A percentile compares a stretch with the other conserved stretches of the same genome.
These are phyloP conservation scores for Aureobasidium sp. DNA, from an alignment of 2,329 filamentous ascomycete genomes.

Conservation along the genomic window DNA sequence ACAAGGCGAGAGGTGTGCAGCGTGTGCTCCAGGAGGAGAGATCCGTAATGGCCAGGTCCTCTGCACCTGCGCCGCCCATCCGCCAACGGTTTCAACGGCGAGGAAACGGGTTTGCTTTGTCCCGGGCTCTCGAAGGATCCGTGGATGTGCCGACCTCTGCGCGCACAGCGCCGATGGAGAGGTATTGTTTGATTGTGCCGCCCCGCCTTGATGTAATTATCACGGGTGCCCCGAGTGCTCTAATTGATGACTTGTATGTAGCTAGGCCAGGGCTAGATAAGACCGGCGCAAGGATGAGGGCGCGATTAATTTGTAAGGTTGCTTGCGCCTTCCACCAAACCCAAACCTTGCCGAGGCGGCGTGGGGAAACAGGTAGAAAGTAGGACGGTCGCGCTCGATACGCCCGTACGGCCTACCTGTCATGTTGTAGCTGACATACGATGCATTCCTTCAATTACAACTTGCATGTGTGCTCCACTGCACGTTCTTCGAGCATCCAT, in stretches of 20 bases:
- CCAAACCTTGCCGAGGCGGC: slow-evolving; percentile 4
- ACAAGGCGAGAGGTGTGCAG: neutral
- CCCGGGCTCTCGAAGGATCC: slow-evolving; percentile 1
- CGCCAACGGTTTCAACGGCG: slow-evolving; percentile 8
- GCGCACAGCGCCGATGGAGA: neutral
- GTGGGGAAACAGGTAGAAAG: slow-evolving; percentile 3
- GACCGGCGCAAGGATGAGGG: slow-evolving; percentile 6
- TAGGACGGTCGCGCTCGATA: neutral
- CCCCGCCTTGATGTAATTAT: slow-evolving; percentile 10
- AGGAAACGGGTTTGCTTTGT: slow-evolving; percentile 4
- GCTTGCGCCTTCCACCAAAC: neutral
- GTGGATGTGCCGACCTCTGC: neutral
- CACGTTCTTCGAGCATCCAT: neutral
- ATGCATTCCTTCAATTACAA: neutral
- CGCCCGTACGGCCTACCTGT: neutral
- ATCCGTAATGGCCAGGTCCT: neutral
- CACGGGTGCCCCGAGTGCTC: neutral
- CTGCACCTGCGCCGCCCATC: neutral
- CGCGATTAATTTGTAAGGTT: slow-evolving; percentile 9
- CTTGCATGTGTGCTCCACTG: neutral
- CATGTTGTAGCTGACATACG: neutral
- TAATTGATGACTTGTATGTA: neutral
- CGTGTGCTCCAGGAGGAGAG: neutral
- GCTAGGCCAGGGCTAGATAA: neutral
- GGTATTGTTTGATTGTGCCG: slow-evolving; percentile 1